Percentiles rank a stretch among this genome's conserved stretches.
Evolutionary conservation across 495 filamentous ascomycete genomes (phyloP).

Genomic region (Xylaria longipes): DNA sequence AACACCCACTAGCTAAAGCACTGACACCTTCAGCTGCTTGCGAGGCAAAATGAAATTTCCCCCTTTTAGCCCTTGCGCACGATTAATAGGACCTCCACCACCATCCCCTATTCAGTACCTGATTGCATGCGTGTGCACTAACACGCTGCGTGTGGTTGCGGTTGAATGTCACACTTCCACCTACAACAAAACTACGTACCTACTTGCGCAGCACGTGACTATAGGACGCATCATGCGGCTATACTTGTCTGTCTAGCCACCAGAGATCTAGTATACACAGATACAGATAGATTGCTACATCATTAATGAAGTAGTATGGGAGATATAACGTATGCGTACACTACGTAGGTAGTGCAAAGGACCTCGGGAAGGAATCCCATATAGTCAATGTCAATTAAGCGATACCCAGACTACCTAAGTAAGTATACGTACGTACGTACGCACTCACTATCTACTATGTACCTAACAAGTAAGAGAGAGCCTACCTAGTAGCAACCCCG

Average conservation of each 20-base stretch:
- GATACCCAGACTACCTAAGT: no score
- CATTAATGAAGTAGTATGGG: neutral
- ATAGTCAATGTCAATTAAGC: neutral
- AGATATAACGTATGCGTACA: no score
- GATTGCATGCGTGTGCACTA: neutral
- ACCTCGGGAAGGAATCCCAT: neutral
- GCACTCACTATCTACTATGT: no score
- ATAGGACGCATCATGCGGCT: neutral
- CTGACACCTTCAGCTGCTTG: slow-evolving; percentile 17
- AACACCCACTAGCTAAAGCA: slow-evolving; percentile 16
- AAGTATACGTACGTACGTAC: no score
- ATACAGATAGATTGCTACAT: no score
- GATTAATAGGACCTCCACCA: neutral
- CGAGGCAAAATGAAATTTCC: slow-evolving; percentile 19
- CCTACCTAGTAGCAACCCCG: neutral
- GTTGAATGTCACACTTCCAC: neutral
- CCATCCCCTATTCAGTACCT: neutral
- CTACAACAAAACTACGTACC: neutral
- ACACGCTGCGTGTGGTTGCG: neutral
- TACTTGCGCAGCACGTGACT: slow-evolving; percentile 3
- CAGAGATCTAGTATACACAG: neutral
- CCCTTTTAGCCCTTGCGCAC: slow-evolving; percentile 15
- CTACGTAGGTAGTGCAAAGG: no score
- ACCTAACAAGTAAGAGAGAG: no score
- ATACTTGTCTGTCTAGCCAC: neutral